A percentile compares a stretch with the other conserved stretches of the same genome.
Conservation (phyloP, 352 stramenopile genomes). For the Pythium volutum region DNA sequence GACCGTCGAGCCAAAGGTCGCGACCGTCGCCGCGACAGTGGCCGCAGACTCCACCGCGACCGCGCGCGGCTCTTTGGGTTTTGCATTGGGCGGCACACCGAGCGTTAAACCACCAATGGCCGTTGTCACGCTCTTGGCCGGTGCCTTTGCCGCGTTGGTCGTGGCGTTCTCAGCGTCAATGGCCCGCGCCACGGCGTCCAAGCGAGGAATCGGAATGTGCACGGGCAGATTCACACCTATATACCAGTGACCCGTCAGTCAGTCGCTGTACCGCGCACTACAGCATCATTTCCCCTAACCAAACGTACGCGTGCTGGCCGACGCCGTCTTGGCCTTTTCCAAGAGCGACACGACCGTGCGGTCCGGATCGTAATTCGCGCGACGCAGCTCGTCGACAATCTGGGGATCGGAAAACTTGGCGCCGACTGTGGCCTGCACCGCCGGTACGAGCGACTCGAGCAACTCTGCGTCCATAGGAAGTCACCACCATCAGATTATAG, state of each 20-base stretch:
- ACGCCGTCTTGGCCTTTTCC: conserved; percentile 62
- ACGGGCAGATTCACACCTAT: conserved; percentile 47
- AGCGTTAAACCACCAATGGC: conserved; percentile 39
- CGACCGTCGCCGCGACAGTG: neutral
- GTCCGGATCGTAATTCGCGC: conserved; percentile 77
- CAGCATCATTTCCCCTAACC: neutral
- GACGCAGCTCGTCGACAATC: conserved; percentile 63
- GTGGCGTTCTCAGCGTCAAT: conserved; percentile 36
- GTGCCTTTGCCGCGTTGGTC: neutral
- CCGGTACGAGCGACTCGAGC: conserved; percentile 50
- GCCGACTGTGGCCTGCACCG: conserved; percentile 51
- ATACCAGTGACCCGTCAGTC: neutral
- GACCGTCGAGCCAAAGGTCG: conserved; percentile 27
- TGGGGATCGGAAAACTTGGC: conserved; percentile 53
- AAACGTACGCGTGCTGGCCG: conserved; percentile 22
- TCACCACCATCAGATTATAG: neutral
- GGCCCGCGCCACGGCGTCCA: conserved; percentile 56
- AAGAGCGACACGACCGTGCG: conserved; percentile 69
- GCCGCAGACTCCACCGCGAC: neutral
- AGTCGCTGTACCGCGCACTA: neutral
- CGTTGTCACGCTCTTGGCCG: conserved; percentile 41
- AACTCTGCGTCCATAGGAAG: conserved; percentile 32
- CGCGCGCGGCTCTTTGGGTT: conserved; percentile 6
- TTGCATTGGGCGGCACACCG: conserved; percentile 3
- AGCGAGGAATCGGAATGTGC: conserved; percentile 59